Conservation (phyloP, 1,284 basidiomycete species). For the Ustilago tritici region DNA sequence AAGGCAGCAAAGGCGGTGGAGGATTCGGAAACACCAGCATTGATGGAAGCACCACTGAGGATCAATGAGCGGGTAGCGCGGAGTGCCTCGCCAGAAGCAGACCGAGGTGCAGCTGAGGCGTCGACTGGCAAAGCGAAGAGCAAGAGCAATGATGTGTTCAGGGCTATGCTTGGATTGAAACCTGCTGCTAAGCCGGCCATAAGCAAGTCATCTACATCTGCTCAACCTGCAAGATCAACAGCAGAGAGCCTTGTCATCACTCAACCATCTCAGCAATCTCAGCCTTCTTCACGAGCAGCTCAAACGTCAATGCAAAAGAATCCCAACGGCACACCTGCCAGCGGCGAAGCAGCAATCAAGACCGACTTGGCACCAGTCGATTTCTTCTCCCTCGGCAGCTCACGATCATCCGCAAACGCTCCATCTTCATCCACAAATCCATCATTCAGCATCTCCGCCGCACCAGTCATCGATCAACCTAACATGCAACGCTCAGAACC, state of each 20-base stretch:
- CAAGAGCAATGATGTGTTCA: slow-evolving; percentile 66
- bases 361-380: slow-evolving; percentile 26
- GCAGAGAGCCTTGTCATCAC: not conserved
- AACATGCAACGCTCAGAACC: not conserved
- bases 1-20: slow-evolving; percentile 29
- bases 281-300: not conserved
- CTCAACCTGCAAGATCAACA: not conserved
- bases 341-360: slow-evolving; percentile 11
- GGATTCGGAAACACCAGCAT: slow-evolving; percentile 8
- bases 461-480: slow-evolving; percentile 45
- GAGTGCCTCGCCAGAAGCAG: not conserved
- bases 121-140: slow-evolving; percentile 20
- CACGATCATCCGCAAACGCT: slow-evolving; percentile 2
- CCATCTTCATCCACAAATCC: slow-evolving; percentile 3
- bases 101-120: not conserved
- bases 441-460: slow-evolving; percentile 46
- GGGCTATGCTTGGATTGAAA: slow-evolving; percentile 68
- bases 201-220: slow-evolving; percentile 14
- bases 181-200: slow-evolving; percentile 35
- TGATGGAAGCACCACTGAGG: slow-evolving; percentile 9
- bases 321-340: not conserved
- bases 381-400: slow-evolving; percentile 42
- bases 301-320: not conserved
- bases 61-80: slow-evolving; percentile 5
- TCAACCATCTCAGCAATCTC: too few relatives aligned